Conservation (phyloP, 495 filamentous ascomycete species). For the Annulohypoxylon bovei region DNA sequence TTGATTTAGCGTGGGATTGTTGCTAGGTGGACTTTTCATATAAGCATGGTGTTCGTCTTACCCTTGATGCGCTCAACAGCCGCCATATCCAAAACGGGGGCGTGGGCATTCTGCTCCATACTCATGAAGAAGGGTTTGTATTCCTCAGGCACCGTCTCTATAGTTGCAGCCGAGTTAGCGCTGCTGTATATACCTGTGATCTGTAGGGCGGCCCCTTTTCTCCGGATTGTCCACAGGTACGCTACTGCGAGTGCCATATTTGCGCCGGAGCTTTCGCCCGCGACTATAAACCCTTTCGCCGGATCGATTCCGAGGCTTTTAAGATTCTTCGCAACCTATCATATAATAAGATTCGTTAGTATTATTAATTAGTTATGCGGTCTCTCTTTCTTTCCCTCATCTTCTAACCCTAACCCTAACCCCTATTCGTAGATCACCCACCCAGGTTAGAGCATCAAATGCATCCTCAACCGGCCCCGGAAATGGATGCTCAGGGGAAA, state of each 20-base stretch:
- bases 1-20: not conserved
- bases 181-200: constrained; percentile 56
- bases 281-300: constrained; percentile 57
- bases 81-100: not conserved
- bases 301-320: constrained; percentile 48
- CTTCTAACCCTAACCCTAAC: not conserved
- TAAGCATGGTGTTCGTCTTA: not conserved
- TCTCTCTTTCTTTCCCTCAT: not conserved
- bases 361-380: not conserved
- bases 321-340: not conserved
- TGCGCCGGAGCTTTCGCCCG: constrained; percentile 60
- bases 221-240: constrained; percentile 51
- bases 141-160: constrained; percentile 31
- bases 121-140: constrained; percentile 32
- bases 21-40: not conserved
- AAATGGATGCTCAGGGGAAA: constrained; percentile 59
- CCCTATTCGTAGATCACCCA: no score
- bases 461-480: constrained; percentile 56
- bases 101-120: constrained; percentile 26
- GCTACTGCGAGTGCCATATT: constrained; percentile 54
- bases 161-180: constrained; percentile 43
- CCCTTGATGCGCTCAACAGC: constrained; percentile 4
- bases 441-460: constrained; percentile 62
- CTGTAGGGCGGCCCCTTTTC: constrained; percentile 40
- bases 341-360: not conserved